Percentiles rank a stretch among this genome's conserved stretches.
phyloP scores from a whole-genome alignment of 2,329 filamentous ascomycete species.

The Pyrenophora seminiperda region DNA sequence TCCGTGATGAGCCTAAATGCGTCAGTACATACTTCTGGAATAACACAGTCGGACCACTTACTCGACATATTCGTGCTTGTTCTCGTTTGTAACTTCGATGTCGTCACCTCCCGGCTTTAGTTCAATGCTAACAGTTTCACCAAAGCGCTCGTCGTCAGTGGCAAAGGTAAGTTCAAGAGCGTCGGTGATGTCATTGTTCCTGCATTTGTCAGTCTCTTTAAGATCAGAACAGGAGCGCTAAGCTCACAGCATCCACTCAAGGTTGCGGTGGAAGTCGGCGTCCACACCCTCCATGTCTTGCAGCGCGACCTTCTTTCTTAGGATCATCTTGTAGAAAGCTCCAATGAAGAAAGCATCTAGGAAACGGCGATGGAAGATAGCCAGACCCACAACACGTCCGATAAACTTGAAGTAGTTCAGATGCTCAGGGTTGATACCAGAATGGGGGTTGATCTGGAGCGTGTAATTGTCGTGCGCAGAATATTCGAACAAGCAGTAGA shows the following conservation, averaged over 20 bases:
- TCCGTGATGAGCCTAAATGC: constrained; percentile 80
- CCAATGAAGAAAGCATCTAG: constrained; percentile 99
- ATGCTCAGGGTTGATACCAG: constrained; percentile 98
- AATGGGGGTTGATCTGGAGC: constrained; percentile 98
- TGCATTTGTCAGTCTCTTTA: constrained; percentile 30
- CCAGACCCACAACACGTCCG: constrained; percentile 91
- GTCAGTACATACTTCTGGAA: constrained; percentile 21
- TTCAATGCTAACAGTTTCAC: constrained; percentile 91
- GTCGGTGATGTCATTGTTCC: constrained; percentile 93
- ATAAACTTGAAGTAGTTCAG: constrained; percentile 99
- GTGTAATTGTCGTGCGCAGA: constrained; percentile 99
- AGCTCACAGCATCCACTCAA: constrained; percentile 87
- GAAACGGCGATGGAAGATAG: constrained; percentile 98
- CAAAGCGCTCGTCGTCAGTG: constrained; percentile 96
- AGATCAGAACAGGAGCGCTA: no score
- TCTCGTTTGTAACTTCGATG: constrained; percentile 96
- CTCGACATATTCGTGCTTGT: constrained; percentile 99
- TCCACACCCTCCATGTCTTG: constrained; percentile 99
- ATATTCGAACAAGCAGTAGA: constrained; percentile 99
- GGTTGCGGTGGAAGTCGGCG: constrained; percentile 92
- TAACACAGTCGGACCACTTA: constrained; percentile 50
- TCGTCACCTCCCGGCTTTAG: constrained; percentile 87
- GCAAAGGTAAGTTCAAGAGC: constrained; percentile 96
- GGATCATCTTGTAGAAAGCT: constrained; percentile 98
- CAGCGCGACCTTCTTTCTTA: constrained; percentile 87